A percentile compares a stretch with the other conserved stretches of the same genome.
Evolutionary conservation across 192 early-diverging fungal genomes (phyloP).

Genomic region (Umbelopsis vinacea): DNA sequence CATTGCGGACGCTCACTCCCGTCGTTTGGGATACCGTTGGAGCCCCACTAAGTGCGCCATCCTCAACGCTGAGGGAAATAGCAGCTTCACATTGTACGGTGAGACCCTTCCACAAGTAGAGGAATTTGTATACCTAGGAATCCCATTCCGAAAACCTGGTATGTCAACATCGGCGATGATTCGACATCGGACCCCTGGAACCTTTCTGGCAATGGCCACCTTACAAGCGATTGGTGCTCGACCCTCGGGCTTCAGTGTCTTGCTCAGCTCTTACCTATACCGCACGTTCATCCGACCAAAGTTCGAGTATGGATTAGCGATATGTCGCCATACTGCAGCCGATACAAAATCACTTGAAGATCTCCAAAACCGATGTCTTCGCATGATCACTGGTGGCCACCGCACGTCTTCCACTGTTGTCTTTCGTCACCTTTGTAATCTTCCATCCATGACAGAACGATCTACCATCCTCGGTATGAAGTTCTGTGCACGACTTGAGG

Average conservation of each 20-base stretch:
- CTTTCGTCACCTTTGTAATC: background rate
- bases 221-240: slow-evolving; percentile 7
- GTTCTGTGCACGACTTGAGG: background rate
- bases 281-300: background rate
- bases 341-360: background rate
- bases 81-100: background rate
- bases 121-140: slow-evolving; percentile 18
- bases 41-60: slow-evolving; percentile 25
- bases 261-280: background rate
- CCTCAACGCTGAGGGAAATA: background rate
- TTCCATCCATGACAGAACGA: background rate
- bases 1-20: slow-evolving; percentile 9
- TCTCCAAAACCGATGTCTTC: background rate
- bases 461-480: background rate
- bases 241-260: background rate
- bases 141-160: slow-evolving; percentile 4
- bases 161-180: background rate
- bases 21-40: slow-evolving; percentile 22
- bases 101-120: background rate
- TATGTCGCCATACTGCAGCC: background rate
- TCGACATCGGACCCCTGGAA: background rate
- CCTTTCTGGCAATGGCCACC: background rate
- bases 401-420: background rate
- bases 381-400: background rate
- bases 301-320: background rate